These are phyloP conservation scores for Echria macrotheca DNA, from an alignment of 495 filamentous ascomycete genomes.

Conservation along the genomic window DNA sequence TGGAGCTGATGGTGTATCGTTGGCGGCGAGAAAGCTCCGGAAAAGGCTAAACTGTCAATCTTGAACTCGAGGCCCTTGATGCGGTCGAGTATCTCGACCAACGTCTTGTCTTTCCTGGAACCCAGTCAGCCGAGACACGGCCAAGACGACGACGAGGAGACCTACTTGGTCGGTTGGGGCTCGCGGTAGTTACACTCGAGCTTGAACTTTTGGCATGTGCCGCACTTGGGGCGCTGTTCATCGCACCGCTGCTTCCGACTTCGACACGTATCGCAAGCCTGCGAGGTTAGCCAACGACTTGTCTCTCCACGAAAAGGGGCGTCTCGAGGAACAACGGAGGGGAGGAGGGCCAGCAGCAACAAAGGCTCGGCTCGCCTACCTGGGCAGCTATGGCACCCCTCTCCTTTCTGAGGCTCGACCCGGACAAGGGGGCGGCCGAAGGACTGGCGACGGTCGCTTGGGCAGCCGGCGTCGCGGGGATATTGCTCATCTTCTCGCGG, in stretches of 20 bases:
- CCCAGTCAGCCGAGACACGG: conserved; percentile 11
- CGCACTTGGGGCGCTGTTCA: conserved; percentile 77
- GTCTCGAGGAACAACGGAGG: not conserved
- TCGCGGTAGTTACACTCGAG: conserved; percentile 57
- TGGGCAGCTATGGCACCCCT: conserved; percentile 46
- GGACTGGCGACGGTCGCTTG: conserved; percentile 8
- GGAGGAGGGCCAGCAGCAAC: not conserved
- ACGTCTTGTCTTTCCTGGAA: conserved; percentile 55
- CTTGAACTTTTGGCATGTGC: conserved; percentile 43
- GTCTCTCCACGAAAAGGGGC: not conserved
- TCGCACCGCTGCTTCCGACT: conserved; percentile 87
- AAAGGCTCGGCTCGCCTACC: too few relatives aligned
- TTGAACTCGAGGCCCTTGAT: conserved; percentile 49
- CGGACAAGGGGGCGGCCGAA: conserved; percentile 1
- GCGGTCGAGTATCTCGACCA: conserved; percentile 53
- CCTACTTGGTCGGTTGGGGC: conserved; percentile 59
- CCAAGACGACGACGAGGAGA: conserved; percentile 13
- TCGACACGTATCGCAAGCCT: conserved; percentile 79
- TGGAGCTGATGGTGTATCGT: conserved; percentile 15
- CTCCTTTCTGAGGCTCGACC: conserved; percentile 32
- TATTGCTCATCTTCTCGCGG: conserved; percentile 15
- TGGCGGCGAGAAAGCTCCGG: conserved; percentile 18
- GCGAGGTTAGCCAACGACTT: not conserved
- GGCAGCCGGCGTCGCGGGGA: conserved; percentile 11
- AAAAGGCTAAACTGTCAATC: conserved; percentile 37